Conservation (phyloP, 129 eudicot species). For the Dittrichia graveolens region DNA sequence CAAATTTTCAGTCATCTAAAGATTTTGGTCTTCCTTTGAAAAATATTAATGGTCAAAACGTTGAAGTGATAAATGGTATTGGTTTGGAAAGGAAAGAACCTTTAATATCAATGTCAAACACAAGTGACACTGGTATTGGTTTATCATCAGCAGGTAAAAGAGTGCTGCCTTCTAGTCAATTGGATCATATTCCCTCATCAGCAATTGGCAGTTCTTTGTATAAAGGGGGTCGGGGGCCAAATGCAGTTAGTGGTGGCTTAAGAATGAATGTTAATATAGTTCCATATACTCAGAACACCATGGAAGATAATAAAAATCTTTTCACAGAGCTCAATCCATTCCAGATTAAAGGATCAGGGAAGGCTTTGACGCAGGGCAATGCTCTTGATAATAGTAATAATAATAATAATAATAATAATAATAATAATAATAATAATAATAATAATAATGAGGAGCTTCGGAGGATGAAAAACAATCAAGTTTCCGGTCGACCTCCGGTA, state of each 20-base stretch:
- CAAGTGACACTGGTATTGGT: conserved; percentile 51
- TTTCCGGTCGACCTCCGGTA: conserved; percentile 64
- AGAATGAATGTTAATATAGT: conserved; percentile 87
- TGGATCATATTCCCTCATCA: conserved; percentile 61
- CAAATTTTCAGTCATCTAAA: conserved; percentile 42
- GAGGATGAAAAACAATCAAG: conserved; percentile 52
- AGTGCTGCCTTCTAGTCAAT: conserved; percentile 48
- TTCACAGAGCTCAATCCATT: conserved; percentile 97
- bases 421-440: conserved; percentile 31
- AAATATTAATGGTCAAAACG: conserved; percentile 32
- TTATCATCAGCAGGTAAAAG: conserved; percentile 47
- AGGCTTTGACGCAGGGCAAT: conserved; percentile 45
- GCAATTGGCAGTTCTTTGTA: conserved; percentile 84
- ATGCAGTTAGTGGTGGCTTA: conserved; percentile 70
- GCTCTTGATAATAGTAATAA: conserved; percentile 41
- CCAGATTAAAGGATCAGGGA: conserved; percentile 77
- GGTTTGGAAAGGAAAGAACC: conserved; percentile 34
- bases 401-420: conserved; percentile 39
- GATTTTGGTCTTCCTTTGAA: conserved; percentile 37
- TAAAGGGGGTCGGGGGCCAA: conserved; percentile 87
- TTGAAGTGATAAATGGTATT: conserved; percentile 29
- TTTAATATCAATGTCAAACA: conserved; percentile 40
- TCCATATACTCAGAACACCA: conserved; percentile 61
- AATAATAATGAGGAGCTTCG: conserved; percentile 42
- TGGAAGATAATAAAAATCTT: conserved; percentile 77